These are phyloP conservation scores for Podila minutissima DNA, from an alignment of 192 early-diverging fungal genomes.

Conservation along the genomic window DNA sequence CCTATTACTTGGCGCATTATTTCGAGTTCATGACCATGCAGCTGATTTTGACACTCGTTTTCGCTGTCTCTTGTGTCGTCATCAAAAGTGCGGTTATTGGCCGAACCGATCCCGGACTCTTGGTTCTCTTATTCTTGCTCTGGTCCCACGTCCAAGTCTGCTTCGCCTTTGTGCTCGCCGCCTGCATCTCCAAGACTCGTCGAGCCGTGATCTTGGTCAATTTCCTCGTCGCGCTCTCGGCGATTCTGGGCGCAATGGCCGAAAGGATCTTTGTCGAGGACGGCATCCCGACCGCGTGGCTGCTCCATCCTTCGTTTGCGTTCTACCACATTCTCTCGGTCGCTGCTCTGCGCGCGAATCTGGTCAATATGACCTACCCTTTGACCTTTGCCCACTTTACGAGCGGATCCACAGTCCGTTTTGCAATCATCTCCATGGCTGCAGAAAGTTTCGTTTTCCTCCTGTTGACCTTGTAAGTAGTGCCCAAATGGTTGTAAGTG, in stretches of 20 bases:
- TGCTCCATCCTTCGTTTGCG: conserved; percentile 30
- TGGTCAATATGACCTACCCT: conserved; percentile 24
- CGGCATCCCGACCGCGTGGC: conserved; percentile 30
- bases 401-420: conserved; percentile 9
- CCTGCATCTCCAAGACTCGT: conserved; percentile 35
- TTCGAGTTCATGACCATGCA: conserved; percentile 45
- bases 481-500: background rate
- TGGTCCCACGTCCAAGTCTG: conserved; percentile 37
- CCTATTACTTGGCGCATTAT: conserved; percentile 31
- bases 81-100: conserved; percentile 16
- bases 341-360: conserved; percentile 1
- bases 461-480: conserved; percentile 28
- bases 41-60: conserved; percentile 22
- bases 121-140: conserved; percentile 17
- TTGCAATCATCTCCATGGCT: conserved; percentile 12
- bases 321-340: conserved; percentile 29
- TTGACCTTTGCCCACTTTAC: conserved; percentile 20
- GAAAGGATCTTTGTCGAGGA: conserved; percentile 14
- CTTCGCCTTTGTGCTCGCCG: conserved; percentile 16
- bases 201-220: too few species aligned
- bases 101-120: conserved; percentile 11
- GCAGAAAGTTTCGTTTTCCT: conserved; percentile 31
- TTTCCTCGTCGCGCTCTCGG: conserved; percentile 30
- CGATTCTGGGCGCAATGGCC: conserved; percentile 18
- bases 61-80: conserved; percentile 16